Base-by-base conservation (phyloP, 176 grass and related monocot species). In the Lolium multiflorum region DNA sequence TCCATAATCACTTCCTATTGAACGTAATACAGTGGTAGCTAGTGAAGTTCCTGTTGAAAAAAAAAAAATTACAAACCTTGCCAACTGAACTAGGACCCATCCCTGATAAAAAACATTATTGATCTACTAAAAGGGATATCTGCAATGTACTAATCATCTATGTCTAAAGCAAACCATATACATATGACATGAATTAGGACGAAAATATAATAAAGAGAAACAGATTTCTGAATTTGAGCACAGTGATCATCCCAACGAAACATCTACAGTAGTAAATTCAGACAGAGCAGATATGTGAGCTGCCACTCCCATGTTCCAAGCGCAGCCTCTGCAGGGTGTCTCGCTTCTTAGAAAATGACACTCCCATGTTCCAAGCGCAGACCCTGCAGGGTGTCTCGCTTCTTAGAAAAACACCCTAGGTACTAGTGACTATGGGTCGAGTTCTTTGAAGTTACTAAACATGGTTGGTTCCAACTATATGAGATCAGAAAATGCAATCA, bases 1-100 rank as follows among this genome's bases (percentile, higher is more conserved):
- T 55, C 94, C 97, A 47, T 96, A 80, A 25, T 96, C 94, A 76
- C 79, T 96, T 79, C 93, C 94, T 73, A 99, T 99, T 38, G 94
- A 92, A 12, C 94, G 90, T 28, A 99, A 86, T 64, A 96, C 78
- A 70, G 92, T 92, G 18, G 91, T 96, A 86, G 84, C 87, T 72
- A 98, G 82, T 59, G 97, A 98, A 87, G 92, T 94, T 61, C 94
- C 97, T 96, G 88, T 10, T 47, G 64, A 20, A 58, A 80, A 39
- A 79, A 52, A 71, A 71, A 39, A 12, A 46, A 4, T 56, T 46
- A 63, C 17, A 39, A 78, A 14, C 8, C 52, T 81, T 83, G 9
- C 70, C 31, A 84, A 71, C 44, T 55, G 73, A 69, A 64, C 11
- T 71, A 73, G 22, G 61, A 67, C 77, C 77, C 43, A 77, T 54